phyloP scores from a whole-genome alignment of 371 early-diverging fungal genomes.

The Actinomortierella wolfii region DNA sequence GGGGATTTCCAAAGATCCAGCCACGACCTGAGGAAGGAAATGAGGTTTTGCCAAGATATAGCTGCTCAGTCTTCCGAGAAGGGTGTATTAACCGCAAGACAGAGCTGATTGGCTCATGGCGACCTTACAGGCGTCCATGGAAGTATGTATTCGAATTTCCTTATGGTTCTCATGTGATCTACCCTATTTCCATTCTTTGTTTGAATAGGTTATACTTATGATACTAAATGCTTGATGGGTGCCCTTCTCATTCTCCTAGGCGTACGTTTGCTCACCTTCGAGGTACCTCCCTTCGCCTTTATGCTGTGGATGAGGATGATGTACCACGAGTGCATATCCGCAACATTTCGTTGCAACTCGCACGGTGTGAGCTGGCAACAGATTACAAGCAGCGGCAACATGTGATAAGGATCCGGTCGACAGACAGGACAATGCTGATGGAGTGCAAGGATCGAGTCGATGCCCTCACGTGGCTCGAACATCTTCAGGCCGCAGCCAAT shows the following conservation, averaged over 20 bases:
- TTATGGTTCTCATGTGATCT: too few species aligned
- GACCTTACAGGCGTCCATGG: constrained; percentile 45
- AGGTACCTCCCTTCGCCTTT: constrained; percentile 36
- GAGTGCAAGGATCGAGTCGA: constrained; percentile 44
- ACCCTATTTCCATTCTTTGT: too few species aligned
- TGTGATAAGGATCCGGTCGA: constrained; percentile 35
- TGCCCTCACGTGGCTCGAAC: constrained; percentile 42
- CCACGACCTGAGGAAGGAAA: constrained; percentile 38
- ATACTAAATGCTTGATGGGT: too few species aligned
- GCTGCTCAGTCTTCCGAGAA: constrained; percentile 41
- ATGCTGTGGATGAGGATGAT: constrained; percentile 41
- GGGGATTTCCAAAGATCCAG: constrained; percentile 32
- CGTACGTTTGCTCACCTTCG: constrained; percentile 45
- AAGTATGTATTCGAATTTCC: constrained; percentile 37
- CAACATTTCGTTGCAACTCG: constrained; percentile 40
- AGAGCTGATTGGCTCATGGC: constrained; percentile 35
- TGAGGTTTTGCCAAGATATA: constrained; percentile 31
- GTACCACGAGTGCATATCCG: constrained; percentile 42
- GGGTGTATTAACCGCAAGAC: constrained; percentile 46
- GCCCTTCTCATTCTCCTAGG: constrained; percentile 9
- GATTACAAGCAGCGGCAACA: constrained; percentile 39
- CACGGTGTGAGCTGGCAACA: constrained; percentile 31
- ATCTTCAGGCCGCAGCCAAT: constrained; percentile 38
- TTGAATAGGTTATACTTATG: too few species aligned
- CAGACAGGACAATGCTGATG: constrained; percentile 31